Percentiles rank a stretch among this genome's conserved stretches.
Evolutionary conservation across 140 eudicot genomes (phyloP).

Genomic region (Artemisia princeps): DNA sequence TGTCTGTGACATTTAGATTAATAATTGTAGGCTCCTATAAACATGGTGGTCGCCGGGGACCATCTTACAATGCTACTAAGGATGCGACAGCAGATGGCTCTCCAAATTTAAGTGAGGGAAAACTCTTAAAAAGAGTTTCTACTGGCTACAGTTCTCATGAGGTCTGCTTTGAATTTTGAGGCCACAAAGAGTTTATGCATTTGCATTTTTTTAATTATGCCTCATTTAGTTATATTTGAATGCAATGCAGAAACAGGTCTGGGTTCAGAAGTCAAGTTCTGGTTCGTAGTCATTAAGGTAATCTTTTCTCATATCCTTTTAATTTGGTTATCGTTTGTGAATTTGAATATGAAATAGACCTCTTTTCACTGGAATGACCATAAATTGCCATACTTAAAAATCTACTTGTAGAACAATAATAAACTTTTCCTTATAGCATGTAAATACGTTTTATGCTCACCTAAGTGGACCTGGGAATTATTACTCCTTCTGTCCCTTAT

Average conservation of each 20-base stretch:
- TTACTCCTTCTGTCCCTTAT: not conserved
- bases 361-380: too few species aligned
- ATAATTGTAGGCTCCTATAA: conserved; percentile 49
- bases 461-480: not conserved
- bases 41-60: conserved; percentile 70
- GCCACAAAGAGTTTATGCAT: not conserved
- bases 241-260: conserved; percentile 75
- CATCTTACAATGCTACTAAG: conserved; percentile 38
- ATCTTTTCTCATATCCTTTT: conserved; percentile 7
- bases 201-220: not conserved
- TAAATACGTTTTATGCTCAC: not conserved
- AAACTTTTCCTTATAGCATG: too few species aligned
- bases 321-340: too few species aligned
- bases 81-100: conserved; percentile 45
- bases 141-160: conserved; percentile 56
- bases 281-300: conserved; percentile 68
- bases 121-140: conserved; percentile 50
- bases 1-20: conserved; percentile 22
- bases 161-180: conserved; percentile 36
- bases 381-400: too few species aligned
- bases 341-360: too few species aligned
- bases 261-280: conserved; percentile 96
- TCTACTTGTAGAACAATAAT: too few species aligned
- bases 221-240: conserved; percentile 8
- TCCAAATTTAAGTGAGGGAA: conserved; percentile 42